Evolutionary conservation across 2,329 filamentous ascomycete species (phyloP).

Genomic region (Xylaria digitata): DNA sequence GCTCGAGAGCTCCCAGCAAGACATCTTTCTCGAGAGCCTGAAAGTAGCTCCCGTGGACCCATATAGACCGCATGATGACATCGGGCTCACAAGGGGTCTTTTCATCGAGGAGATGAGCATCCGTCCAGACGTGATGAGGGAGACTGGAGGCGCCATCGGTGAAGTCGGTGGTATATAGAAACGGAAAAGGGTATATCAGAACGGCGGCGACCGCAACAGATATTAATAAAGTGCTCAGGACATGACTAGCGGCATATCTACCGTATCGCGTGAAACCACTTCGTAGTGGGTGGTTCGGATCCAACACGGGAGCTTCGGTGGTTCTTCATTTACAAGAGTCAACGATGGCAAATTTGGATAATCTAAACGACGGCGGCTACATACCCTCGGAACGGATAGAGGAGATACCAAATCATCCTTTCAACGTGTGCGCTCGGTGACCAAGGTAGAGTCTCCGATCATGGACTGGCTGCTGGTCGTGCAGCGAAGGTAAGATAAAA

Average conservation of each 20-base stretch:
- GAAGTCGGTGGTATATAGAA: conserved; percentile 78
- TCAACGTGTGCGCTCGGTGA: conserved; percentile 36
- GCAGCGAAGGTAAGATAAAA: conserved; percentile 18
- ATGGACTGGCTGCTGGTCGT: conserved; percentile 15
- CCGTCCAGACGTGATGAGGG: conserved; percentile 85
- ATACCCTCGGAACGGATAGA: conserved; percentile 82
- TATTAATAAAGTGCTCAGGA: conserved; percentile 77
- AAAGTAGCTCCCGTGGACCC: conserved; percentile 86
- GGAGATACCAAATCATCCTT: conserved; percentile 79
- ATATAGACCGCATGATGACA: conserved; percentile 84
- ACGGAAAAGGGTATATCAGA: conserved; percentile 79
- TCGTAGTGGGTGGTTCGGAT: conserved; percentile 73
- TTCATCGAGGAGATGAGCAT: conserved; percentile 71
- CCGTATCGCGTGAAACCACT: conserved; percentile 75
- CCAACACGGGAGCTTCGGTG: conserved; percentile 76
- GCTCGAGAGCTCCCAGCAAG: conserved; percentile 72
- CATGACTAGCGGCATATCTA: conserved; percentile 76
- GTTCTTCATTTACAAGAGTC: conserved; percentile 63
- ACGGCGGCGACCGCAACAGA: conserved; percentile 77
- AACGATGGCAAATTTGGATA: conserved; percentile 28
- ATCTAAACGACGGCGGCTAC: conserved; percentile 49
- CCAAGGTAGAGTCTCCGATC: conserved; percentile 31
- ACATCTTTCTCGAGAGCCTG: conserved; percentile 75
- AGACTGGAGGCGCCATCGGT: conserved; percentile 77
- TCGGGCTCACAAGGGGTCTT: conserved; percentile 66